Evolutionary conservation across 257 asterid genomes (phyloP).

Genomic region (Forsythia suspensa): DNA sequence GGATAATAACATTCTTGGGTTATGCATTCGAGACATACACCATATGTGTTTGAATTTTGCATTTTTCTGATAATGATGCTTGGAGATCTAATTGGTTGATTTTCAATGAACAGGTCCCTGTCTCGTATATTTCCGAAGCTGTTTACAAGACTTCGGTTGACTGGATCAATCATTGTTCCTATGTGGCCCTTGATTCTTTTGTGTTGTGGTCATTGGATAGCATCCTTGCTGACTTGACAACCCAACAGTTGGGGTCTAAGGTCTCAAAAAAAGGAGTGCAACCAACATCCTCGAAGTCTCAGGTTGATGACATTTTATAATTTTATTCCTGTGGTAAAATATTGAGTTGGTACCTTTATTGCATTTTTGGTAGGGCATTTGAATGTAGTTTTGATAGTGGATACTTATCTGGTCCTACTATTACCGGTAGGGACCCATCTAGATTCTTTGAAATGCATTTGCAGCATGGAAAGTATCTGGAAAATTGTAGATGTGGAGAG

Average conservation of each 20-base stretch:
- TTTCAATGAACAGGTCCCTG: constrained; percentile 55
- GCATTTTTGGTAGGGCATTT: neutral
- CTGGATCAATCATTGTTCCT: constrained; percentile 77
- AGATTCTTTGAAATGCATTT: neutral
- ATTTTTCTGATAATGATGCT: neutral
- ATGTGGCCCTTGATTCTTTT: constrained; percentile 68
- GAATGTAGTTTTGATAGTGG: neutral
- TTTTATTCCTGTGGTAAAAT: neutral
- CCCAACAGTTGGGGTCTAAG: constrained; percentile 57
- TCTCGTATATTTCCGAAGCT: constrained; percentile 60
- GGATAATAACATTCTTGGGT: neutral
- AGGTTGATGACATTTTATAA: constrained; percentile 39
- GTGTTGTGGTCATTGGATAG: constrained; percentile 73
- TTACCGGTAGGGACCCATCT: neutral
- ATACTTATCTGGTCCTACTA: neutral
- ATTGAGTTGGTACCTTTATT: neutral
- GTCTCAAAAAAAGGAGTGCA: constrained; percentile 65
- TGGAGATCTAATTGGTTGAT: neutral
- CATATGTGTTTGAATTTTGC: too few species aligned
- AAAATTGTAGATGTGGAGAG: neutral
- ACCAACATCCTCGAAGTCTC: constrained; percentile 66
- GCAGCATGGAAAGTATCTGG: neutral
- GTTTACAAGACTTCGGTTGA: constrained; percentile 77
- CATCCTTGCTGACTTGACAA: constrained; percentile 62
- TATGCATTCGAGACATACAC: neutral